These are phyloP conservation scores for Mycena rosella DNA, from an alignment of 768 basidiomycete species.

Conservation along the genomic window DNA sequence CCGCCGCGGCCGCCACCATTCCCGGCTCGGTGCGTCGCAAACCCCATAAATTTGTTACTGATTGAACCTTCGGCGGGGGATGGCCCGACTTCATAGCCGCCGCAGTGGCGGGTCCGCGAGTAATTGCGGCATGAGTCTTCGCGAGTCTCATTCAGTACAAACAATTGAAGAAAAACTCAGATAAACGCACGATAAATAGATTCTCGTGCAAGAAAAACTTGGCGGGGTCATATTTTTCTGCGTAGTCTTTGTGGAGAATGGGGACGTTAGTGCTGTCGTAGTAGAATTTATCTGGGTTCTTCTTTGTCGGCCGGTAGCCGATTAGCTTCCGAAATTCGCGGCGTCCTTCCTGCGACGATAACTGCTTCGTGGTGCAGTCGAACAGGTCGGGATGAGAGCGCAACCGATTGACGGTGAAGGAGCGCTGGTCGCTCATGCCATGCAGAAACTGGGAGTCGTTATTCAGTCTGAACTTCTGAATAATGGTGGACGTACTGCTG, in stretches of 20 bases:
- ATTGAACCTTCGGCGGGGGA: not conserved
- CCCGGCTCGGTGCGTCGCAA: conserved; percentile 18
- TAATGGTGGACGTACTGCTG: not conserved
- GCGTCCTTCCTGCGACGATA: conserved; percentile 1
- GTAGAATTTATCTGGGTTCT: not conserved
- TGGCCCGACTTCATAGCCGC: not conserved
- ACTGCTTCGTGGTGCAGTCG: not conserved
- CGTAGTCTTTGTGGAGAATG: conserved; percentile 12
- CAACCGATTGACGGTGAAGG: not conserved
- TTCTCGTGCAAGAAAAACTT: too few species aligned
- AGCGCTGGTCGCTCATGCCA: conserved; percentile 13
- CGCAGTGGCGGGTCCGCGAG: not conserved
- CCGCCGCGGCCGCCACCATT: conserved; percentile 16
- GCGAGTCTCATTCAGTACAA: too few species aligned
- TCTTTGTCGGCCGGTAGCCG: too few species aligned
- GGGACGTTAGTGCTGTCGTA: conserved; percentile 21
- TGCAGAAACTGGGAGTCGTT: not conserved
- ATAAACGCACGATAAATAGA: too few species aligned
- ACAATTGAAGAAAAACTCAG: too few species aligned
- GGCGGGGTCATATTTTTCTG: conserved; percentile 7
- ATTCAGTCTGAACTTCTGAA: not conserved
- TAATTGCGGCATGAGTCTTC: conserved; percentile 21
- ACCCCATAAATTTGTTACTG: conserved; percentile 7
- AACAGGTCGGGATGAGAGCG: not conserved
- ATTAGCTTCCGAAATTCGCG: not conserved